These are phyloP conservation scores for Phytopythium kandeliae DNA, from an alignment of 352 stramenopile genomes.

Conservation along the genomic window DNA sequence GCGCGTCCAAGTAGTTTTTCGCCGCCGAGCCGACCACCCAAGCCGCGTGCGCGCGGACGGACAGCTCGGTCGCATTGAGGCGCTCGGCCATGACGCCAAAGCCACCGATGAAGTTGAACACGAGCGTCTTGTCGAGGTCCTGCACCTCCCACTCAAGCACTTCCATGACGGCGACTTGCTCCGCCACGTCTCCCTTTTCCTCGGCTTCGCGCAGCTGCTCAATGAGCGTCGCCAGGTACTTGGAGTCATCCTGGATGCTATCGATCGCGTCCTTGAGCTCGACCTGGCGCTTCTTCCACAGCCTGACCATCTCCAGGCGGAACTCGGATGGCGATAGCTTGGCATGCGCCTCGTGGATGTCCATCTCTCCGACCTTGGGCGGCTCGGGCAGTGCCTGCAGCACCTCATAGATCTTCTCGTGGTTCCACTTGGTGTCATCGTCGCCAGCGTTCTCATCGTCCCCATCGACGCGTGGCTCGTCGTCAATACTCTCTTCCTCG, in stretches of 20 bases:
- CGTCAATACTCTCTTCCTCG: slow-evolving; percentile 4
- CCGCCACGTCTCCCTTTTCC: slow-evolving; percentile 30
- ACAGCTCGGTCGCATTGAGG: slow-evolving; percentile 64
- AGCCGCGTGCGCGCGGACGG: slow-evolving; percentile 46
- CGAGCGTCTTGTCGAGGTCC: slow-evolving; percentile 82
- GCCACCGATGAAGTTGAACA: slow-evolving; percentile 84
- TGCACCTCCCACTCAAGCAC: slow-evolving; percentile 85
- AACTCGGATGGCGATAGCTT: slow-evolving; percentile 72
- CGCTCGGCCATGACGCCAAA: slow-evolving; percentile 66
- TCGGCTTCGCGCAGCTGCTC: slow-evolving; percentile 65
- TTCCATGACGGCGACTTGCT: slow-evolving; percentile 53
- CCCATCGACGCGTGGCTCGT: background rate
- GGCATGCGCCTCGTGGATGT: slow-evolving; percentile 65
- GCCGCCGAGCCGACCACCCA: slow-evolving; percentile 74
- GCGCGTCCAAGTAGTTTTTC: slow-evolving; percentile 82
- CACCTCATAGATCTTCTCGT: slow-evolving; percentile 85
- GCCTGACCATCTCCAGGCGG: slow-evolving; percentile 56
- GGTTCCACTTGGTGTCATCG: slow-evolving; percentile 72
- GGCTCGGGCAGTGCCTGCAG: slow-evolving; percentile 72
- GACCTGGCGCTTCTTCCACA: slow-evolving; percentile 80
- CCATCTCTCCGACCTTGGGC: slow-evolving; percentile 65
- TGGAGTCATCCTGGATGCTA: slow-evolving; percentile 74
- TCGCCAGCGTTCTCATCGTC: slow-evolving; percentile 4
- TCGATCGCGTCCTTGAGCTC: slow-evolving; percentile 76
- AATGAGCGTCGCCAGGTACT: slow-evolving; percentile 70